Percentiles rank a stretch among this genome's conserved stretches.
These are phyloP conservation scores for Penicillium vulpinum DNA, from an alignment of 2,329 filamentous ascomycete genomes.

Conservation along the genomic window DNA sequence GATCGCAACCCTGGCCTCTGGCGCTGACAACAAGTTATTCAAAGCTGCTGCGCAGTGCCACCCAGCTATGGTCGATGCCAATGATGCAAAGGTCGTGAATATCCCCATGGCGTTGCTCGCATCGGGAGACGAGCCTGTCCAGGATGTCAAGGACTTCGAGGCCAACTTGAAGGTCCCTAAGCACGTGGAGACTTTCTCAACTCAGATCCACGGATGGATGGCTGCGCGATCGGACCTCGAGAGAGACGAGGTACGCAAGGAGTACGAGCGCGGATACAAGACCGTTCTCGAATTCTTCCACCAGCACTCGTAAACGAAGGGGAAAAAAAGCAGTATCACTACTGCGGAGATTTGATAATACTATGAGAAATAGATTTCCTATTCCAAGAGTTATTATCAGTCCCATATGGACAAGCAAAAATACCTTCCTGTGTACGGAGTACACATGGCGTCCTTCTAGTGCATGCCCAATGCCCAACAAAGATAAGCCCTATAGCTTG, in stretches of 20 bases:
- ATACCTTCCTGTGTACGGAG: neutral
- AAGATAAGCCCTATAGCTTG: neutral
- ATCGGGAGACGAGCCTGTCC: slow-evolving; percentile 57
- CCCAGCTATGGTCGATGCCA: slow-evolving; percentile 61
- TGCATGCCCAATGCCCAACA: neutral
- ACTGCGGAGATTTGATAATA: neutral
- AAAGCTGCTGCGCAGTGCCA: slow-evolving; percentile 59
- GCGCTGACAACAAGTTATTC: slow-evolving; percentile 53
- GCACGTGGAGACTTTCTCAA: slow-evolving; percentile 46
- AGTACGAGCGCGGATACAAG: slow-evolving; percentile 48
- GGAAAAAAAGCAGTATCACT: neutral
- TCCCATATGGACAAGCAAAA: neutral
- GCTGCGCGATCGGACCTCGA: slow-evolving; percentile 45
- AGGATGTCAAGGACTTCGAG: slow-evolving; percentile 46
- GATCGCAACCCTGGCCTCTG: slow-evolving; percentile 57
- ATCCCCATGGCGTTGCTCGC: slow-evolving; percentile 61
- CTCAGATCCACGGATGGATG: slow-evolving; percentile 51
- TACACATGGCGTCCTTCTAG: neutral
- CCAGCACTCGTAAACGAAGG: slow-evolving; percentile 36
- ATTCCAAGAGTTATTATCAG: neutral
- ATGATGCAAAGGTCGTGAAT: slow-evolving; percentile 56
- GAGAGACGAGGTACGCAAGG: slow-evolving; percentile 41
- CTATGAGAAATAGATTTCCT: neutral
- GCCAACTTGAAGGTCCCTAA: slow-evolving; percentile 41
- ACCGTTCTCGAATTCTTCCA: slow-evolving; percentile 44